Evolutionary conservation across 768 basidiomycete genomes (phyloP).

Genomic region (Panaeolus papilionaceus): DNA sequence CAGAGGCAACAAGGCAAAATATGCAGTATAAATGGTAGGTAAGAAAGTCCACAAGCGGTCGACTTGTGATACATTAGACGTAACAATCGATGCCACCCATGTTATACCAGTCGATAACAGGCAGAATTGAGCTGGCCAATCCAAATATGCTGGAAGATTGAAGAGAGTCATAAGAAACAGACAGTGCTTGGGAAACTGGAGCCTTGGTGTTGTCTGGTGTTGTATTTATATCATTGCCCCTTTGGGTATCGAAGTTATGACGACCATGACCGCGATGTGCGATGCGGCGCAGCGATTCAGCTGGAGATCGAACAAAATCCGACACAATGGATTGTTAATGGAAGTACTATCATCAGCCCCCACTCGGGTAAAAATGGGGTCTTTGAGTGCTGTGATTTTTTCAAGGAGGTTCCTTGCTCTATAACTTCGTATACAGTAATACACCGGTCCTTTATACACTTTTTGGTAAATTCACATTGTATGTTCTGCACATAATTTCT

Average conservation of each 20-base stretch:
- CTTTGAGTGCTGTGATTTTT: too few species aligned
- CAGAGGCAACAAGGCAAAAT: slow-evolving; percentile 80
- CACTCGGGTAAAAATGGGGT: too few species aligned
- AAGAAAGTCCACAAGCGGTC: slow-evolving; percentile 84
- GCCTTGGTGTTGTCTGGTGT: neutral
- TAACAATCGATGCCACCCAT: slow-evolving; percentile 69
- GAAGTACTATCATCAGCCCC: too few species aligned
- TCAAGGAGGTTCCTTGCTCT: too few species aligned
- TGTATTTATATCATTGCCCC: neutral
- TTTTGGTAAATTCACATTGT: too few species aligned
- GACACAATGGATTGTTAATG: too few species aligned
- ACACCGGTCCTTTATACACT: too few species aligned
- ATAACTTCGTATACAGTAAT: too few species aligned
- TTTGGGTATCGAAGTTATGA: neutral
- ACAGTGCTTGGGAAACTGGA: slow-evolving; percentile 3
- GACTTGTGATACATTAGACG: slow-evolving; percentile 85
- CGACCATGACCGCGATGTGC: neutral
- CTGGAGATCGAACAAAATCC: neutral
- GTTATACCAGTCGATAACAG: slow-evolving; percentile 49
- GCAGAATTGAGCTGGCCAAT: slow-evolving; percentile 73
- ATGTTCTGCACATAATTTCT: too few species aligned
- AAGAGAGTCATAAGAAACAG: slow-evolving; percentile 31
- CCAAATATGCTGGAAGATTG: slow-evolving; percentile 45
- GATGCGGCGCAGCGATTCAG: neutral
- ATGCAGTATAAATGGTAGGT: slow-evolving; percentile 83